Conservation (phyloP, 768 basidiomycete species). For the Tricholomella constricta region DNA sequence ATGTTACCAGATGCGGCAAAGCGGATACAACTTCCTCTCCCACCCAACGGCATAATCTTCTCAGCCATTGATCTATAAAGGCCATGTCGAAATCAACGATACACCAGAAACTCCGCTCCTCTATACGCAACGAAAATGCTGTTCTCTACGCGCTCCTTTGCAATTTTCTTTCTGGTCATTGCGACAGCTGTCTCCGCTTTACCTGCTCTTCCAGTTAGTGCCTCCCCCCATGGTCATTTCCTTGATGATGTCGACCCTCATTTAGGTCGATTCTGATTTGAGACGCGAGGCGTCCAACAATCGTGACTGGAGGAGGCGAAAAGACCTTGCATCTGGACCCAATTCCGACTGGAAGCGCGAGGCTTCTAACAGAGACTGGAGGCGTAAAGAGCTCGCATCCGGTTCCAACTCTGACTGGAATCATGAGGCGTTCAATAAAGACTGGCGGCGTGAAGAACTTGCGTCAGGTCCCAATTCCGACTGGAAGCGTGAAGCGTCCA, state of each 20-base stretch:
- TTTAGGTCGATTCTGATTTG: not conserved
- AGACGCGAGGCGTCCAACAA: conserved; percentile 2
- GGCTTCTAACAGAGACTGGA: conserved; percentile 5
- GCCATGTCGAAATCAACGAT: conserved; percentile 21
- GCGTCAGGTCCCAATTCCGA: conserved; percentile 1
- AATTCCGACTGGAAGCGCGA: conserved; percentile 12
- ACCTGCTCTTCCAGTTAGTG: conserved; percentile 23
- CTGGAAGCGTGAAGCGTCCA: conserved; percentile 14
- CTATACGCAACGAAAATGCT: conserved; percentile 33
- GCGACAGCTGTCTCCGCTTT: conserved; percentile 35
- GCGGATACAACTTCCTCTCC: conserved; percentile 35
- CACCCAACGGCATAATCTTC: conserved; percentile 36
- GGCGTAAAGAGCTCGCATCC: no score
- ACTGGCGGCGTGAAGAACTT: no score
- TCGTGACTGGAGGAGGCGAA: no score
- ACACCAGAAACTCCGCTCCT: conserved; percentile 23
- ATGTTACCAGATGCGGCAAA: conserved; percentile 35
- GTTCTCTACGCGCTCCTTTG: conserved; percentile 35
- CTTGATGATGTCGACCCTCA: not conserved
- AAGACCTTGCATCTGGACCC: not conserved
- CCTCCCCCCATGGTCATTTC: no score
- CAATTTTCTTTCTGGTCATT: conserved; percentile 35
- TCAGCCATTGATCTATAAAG: conserved; percentile 37
- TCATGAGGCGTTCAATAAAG: conserved; percentile 5
- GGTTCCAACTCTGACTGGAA: conserved; percentile 12